Base-by-base conservation (phyloP, 345 rosid genomes). In the Camelina laxa region DNA sequence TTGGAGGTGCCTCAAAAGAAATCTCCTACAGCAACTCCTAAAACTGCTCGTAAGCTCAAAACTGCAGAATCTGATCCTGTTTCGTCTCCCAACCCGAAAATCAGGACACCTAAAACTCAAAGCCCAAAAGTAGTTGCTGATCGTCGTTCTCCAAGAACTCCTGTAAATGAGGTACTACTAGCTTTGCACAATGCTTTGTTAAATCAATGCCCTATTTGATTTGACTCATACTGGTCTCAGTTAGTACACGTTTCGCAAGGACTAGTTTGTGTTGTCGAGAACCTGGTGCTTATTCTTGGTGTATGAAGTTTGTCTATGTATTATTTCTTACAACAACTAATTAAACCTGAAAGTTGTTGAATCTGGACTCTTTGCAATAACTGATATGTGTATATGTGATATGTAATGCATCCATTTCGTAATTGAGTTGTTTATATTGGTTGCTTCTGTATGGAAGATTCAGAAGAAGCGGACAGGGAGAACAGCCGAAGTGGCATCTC, bases 51-150 rank as follows among this genome's bases (percentile, higher is more conserved):
- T 33, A 89, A 83, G 70, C 89, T 89, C 58, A 94, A 87, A 78
- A 80, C 77, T 1, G 84, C 81, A 58, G 91, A 87, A 57, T 35
- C 85, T 2, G 91, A 87, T 31, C 60, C 82, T 13, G 76, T 79
- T 11, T 74, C 81, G 5, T 81, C 98, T 21, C 88, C 87, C n/a
- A 84, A 75, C 58, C 72, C 86, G 3, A 80, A 72, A 10, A 81
- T 67, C 33, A 85, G 81, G 80, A 85, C 89, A 12, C 89, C 88
- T 0, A 94, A 94, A 79, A 92, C 82, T 12, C 86, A 67, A 68
- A 91, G 89, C 73, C 91, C 94, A 30, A 93, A 85, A 79, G 85
- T 93, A 27, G 67, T 79, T 69, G 44, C 63, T 72, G 97, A 89
- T 27, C 92, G 93, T 45, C 87, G 79, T 53, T 89, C 97, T 19